A percentile compares a stretch with the other conserved stretches of the same genome.
These are phyloP conservation scores for Exobasidium rhododendri DNA, from an alignment of 1,284 basidiomycete species.

Conservation along the genomic window DNA sequence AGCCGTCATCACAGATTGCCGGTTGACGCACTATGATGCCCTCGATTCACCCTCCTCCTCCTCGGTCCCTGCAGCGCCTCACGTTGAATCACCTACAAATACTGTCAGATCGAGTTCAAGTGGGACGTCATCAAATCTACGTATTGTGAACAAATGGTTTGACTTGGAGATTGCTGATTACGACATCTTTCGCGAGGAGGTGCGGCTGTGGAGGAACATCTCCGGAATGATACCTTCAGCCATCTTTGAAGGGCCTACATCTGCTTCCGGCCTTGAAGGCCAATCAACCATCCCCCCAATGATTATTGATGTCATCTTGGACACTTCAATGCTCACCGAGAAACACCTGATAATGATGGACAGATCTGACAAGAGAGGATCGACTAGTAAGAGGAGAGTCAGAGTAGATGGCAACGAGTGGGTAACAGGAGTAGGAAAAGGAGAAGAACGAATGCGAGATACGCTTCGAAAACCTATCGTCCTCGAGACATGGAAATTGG, in stretches of 20 bases:
- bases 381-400: neutral
- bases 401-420: constrained; percentile 8
- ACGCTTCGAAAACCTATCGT: constrained; percentile 20
- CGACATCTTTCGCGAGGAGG: constrained; percentile 51
- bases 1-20: constrained; percentile 49
- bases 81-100: neutral
- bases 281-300: constrained; percentile 41
- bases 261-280: neutral
- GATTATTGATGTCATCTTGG: constrained; percentile 53
- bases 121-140: no score
- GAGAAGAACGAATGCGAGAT: neutral
- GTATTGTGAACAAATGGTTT: constrained; percentile 40
- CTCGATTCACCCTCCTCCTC: constrained; percentile 7
- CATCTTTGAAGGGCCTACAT: constrained; percentile 7
- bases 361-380: constrained; percentile 10
- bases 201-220: constrained; percentile 51
- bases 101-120: neutral
- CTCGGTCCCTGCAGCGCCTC: neutral
- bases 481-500: constrained; percentile 35
- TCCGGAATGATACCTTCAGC: constrained; percentile 28
- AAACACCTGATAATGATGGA: constrained; percentile 48
- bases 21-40: constrained; percentile 34
- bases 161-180: constrained; percentile 54
- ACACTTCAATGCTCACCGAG: constrained; percentile 34
- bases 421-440: neutral